Evolutionary conservation across 805 yeast species (phyloP), one percentile per base, ranked within the genome.

Genomic region (Lipomyces sp.): DNA sequence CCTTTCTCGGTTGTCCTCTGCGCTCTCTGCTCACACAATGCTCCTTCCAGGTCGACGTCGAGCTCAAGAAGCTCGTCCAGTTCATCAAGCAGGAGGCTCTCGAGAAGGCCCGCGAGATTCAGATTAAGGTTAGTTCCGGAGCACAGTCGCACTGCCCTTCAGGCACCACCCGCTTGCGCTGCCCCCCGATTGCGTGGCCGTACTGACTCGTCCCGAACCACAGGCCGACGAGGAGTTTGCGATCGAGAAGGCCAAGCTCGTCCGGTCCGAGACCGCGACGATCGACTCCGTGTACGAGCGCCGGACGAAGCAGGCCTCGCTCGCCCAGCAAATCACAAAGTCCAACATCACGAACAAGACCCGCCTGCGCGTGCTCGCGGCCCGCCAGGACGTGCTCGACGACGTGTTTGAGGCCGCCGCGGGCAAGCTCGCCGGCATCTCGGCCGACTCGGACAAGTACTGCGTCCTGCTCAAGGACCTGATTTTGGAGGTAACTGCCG

Each of bases 21-120:
- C 29, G 10, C 6, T 26, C n/a, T n/a, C n/a, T 26, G 29, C 29
- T 26, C 29, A 26, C 29, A 26, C 29, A 6, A 26, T 7, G 11
- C 18, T 43, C n/a, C 13, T 39, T 28, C 16, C 41, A 55, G 59
- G 98, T 91, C 62, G 89, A 85, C 66, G 88, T 88, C 63, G 98
- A 93, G 76, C 86, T 93, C 71, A 83, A 83, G 70, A 93, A 93
- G 77, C 93, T 93, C 97, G 95, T 91, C 69, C 90, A 95, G 68
- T 93, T 93, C 82, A 93, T 93, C 79, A 87, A 85, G 74, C 93
- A 91, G 80, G 99, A 93, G 75, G 99, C 99, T 35, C 95, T 90
- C 65, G 99, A 93, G 71, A 93, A 93, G 75, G 96, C 98, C 61
- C 87, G 86, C 70, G 99, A 93, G 72, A 89, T 93, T 67, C 83